Evolutionary conservation across 176 grass and related monocot genomes (phyloP).

Genomic region (Oryza coarctata): DNA sequence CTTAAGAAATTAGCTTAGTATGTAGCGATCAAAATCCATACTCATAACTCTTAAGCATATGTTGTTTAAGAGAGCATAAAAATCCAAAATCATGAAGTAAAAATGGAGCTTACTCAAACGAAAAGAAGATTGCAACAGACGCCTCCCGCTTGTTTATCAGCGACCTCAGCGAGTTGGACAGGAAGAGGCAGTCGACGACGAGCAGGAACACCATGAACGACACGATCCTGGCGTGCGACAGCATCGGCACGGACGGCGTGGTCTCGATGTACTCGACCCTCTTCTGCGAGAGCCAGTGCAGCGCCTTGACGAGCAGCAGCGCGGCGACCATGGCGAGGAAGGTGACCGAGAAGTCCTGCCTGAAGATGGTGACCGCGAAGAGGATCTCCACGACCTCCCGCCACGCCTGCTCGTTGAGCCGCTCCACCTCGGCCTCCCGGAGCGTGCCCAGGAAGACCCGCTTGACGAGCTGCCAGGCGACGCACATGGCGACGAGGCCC

Average conservation of each 20-base stretch:
- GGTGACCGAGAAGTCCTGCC: slow-evolving; percentile 91
- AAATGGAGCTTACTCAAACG: slow-evolving; percentile 78
- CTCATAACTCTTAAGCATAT: neutral
- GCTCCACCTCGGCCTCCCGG: slow-evolving; percentile 88
- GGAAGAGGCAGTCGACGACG: slow-evolving; percentile 66
- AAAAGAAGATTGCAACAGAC: slow-evolving; percentile 90
- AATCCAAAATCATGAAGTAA: neutral
- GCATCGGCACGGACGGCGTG: slow-evolving; percentile 71
- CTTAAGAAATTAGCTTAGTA: neutral
- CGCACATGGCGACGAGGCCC: slow-evolving; percentile 86
- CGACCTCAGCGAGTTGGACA: slow-evolving; percentile 58
- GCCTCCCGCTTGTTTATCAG: slow-evolving; percentile 66
- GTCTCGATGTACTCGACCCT: slow-evolving; percentile 94
- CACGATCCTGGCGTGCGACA: slow-evolving; percentile 78
- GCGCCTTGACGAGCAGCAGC: slow-evolving; percentile 70
- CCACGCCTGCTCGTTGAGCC: slow-evolving; percentile 95
- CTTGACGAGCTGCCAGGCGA: slow-evolving; percentile 85
- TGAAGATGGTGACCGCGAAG: slow-evolving; percentile 94
- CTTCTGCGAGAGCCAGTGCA: slow-evolving; percentile 91
- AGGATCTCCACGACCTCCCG: slow-evolving; percentile 92
- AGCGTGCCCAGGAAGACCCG: slow-evolving; percentile 83
- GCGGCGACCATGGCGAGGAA: slow-evolving; percentile 87
- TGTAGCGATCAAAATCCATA: neutral
- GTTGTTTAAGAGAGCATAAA: neutral
- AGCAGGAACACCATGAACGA: slow-evolving; percentile 89